phyloP scores from a whole-genome alignment of 2,329 filamentous ascomycete genomes.

The Metarhizium anisopliae region DNA sequence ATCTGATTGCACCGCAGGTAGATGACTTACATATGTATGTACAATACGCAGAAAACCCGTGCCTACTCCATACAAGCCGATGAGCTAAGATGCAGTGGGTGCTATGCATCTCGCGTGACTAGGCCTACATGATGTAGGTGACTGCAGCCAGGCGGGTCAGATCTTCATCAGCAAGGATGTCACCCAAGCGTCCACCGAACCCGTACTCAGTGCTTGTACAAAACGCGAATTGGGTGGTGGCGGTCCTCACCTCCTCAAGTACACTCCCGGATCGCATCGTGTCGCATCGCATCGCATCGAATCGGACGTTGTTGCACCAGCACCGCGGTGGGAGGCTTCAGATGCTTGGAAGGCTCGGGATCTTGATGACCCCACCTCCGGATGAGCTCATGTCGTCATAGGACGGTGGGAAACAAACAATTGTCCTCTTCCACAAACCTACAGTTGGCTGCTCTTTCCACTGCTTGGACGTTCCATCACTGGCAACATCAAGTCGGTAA shows the following conservation, averaged over 20 bases:
- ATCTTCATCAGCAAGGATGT: conserved; percentile 5
- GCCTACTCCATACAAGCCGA: background rate
- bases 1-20: background rate
- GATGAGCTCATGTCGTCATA: background rate
- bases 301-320: conserved; percentile 1
- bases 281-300: conserved; percentile 4
- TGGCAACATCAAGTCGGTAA: background rate
- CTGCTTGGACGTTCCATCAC: background rate
- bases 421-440: background rate
- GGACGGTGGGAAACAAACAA: background rate
- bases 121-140: background rate
- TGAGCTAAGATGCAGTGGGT: conserved; percentile 6
- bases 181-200: background rate
- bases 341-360: background rate
- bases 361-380: background rate
- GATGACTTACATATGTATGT: background rate
- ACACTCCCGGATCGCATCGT: conserved; percentile 3
- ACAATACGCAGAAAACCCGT: background rate
- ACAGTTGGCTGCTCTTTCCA: background rate
- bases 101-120: conserved; percentile 8
- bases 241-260: background rate
- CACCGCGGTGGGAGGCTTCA: background rate
- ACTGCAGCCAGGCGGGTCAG: conserved; percentile 7
- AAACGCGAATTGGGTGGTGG: background rate
- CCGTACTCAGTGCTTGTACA: background rate